These are phyloP conservation scores for Scedosporium apiospermum DNA, from an alignment of 2,329 filamentous ascomycete species.

Conservation along the genomic window DNA sequence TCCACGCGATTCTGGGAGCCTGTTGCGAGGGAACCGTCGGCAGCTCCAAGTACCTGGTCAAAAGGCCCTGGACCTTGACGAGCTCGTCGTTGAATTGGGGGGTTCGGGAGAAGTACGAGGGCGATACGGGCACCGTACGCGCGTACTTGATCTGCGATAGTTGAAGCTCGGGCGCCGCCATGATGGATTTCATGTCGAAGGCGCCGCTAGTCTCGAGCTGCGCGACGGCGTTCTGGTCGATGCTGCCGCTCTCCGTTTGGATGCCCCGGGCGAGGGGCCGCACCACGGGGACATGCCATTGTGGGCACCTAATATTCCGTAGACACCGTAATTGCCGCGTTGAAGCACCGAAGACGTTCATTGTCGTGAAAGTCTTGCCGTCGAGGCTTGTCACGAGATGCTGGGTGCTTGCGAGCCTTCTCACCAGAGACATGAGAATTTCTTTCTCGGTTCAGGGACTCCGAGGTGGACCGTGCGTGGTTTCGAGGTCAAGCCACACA, in stretches of 20 bases:
- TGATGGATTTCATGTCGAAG: slow-evolving; percentile 7
- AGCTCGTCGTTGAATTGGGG: slow-evolving; percentile 80
- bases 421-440: not conserved
- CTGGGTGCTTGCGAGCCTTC: not conserved
- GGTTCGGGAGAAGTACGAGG: slow-evolving; percentile 89
- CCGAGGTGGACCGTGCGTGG: too few species aligned
- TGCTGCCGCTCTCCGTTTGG: not conserved
- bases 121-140: slow-evolving; percentile 72
- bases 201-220: slow-evolving; percentile 3
- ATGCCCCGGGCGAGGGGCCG: slow-evolving; percentile 3
- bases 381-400: not conserved
- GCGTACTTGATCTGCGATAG: slow-evolving; percentile 35
- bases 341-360: slow-evolving; percentile 11
- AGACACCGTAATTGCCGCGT: slow-evolving; percentile 24
- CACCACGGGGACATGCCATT: not conserved
- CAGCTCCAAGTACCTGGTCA: slow-evolving; percentile 62
- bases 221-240: not conserved
- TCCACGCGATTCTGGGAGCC: slow-evolving; percentile 70
- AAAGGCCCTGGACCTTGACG: slow-evolving; percentile 61
- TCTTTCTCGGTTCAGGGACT: not conserved
- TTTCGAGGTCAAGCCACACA: not conserved
- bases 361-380: slow-evolving; percentile 3
- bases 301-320: slow-evolving; percentile 14
- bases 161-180: slow-evolving; percentile 9
- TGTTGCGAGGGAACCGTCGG: slow-evolving; percentile 58